Evolutionary conservation across 768 basidiomycete species (phyloP).

Genomic region (Suillus fuscotomentosus): DNA sequence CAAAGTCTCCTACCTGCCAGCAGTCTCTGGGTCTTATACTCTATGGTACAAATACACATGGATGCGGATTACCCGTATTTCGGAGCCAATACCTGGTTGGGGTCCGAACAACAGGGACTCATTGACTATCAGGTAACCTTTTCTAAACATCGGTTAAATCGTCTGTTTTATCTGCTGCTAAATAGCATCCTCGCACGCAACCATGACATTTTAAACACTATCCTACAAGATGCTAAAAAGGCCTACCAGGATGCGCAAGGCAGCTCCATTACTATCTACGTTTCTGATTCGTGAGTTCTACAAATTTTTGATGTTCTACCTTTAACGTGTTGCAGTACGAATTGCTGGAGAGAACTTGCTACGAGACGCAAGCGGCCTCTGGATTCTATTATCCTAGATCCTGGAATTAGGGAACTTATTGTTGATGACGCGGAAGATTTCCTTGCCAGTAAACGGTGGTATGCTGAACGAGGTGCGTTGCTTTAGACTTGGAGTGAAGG

Average conservation of each 20-base stretch:
- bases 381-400: conserved; percentile 67
- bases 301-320: not conserved
- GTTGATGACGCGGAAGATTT: conserved; percentile 73
- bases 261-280: conserved; percentile 51
- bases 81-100: conserved; percentile 16
- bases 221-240: conserved; percentile 55
- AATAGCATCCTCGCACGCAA: conserved; percentile 50
- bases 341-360: conserved; percentile 55
- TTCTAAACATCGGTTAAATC: not conserved
- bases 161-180: conserved; percentile 3
- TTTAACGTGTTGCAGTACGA: conserved; percentile 14
- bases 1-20: conserved; percentile 35
- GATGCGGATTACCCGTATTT: conserved; percentile 25
- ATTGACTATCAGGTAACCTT: conserved; percentile 22
- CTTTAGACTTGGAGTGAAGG: conserved; percentile 2
- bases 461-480: conserved; percentile 54
- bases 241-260: conserved; percentile 51
- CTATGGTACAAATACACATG: conserved; percentile 34
- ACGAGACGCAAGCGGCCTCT: conserved; percentile 64
- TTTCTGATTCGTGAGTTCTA: conserved; percentile 40
- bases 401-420: conserved; percentile 62
- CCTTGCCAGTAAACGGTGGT: conserved; percentile 68
- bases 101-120: conserved; percentile 18
- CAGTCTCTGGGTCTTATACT: conserved; percentile 30
- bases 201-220: conserved; percentile 44